Evolutionary conservation across 805 yeast species (phyloP).

Genomic region (Candida ponderosae): DNA sequence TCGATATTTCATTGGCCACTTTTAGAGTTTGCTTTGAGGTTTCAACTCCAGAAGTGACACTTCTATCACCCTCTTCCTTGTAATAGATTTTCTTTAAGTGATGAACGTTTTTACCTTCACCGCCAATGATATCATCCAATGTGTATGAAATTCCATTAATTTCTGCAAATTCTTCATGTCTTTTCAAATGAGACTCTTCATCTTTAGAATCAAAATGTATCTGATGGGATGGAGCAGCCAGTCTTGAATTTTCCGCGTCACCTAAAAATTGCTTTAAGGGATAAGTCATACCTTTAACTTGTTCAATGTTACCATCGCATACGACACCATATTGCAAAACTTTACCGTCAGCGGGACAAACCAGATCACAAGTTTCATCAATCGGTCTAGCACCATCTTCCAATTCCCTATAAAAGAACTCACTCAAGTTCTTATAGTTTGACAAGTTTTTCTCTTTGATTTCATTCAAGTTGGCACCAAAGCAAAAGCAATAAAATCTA

Average conservation of each 20-base stretch:
- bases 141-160: slow-evolving; percentile 68
- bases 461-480: slow-evolving; percentile 87
- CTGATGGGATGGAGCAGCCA: slow-evolving; percentile 50
- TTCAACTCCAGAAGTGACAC: slow-evolving; percentile 26
- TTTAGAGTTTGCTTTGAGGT: slow-evolving; percentile 29
- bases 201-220: slow-evolving; percentile 36
- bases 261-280: slow-evolving; percentile 86
- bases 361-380: slow-evolving; percentile 53
- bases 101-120: slow-evolving; percentile 31
- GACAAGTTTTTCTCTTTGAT: slow-evolving; percentile 76
- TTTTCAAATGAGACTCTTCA: slow-evolving; percentile 33
- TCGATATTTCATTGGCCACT: slow-evolving; percentile 24
- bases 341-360: slow-evolving; percentile 91
- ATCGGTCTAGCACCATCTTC: slow-evolving; percentile 76
- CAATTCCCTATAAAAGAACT: slow-evolving; percentile 82
- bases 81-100: slow-evolving; percentile 42
- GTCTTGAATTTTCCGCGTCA: slow-evolving; percentile 26
- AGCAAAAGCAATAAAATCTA: slow-evolving; percentile 64
- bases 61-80: slow-evolving; percentile 63
- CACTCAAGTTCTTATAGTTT: slow-evolving; percentile 73
- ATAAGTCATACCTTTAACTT: slow-evolving; percentile 94
- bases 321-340: slow-evolving; percentile 79
- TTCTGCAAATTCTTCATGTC: slow-evolving; percentile 70
- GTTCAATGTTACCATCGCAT: slow-evolving; percentile 83
- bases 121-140: slow-evolving; percentile 60